Evolutionary conservation across 2,329 filamentous ascomycete genomes (phyloP).

Genomic region (Neurospora sp.): DNA sequence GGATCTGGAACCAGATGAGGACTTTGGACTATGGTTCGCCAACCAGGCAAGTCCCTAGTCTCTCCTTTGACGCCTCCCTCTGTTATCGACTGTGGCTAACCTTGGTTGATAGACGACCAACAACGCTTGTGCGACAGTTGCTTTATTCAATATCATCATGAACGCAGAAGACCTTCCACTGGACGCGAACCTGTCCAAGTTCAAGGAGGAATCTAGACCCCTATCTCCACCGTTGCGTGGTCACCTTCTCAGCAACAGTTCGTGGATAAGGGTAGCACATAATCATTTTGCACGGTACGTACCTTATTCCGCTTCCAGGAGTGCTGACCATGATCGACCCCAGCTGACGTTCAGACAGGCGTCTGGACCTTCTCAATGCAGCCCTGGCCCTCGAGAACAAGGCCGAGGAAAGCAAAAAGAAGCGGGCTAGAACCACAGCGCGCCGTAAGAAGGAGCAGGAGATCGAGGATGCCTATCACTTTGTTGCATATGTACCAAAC

Average conservation of each 20-base stretch:
- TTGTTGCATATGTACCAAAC: slow-evolving; percentile 79
- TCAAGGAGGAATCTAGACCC: slow-evolving; percentile 61
- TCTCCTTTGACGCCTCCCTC: background rate
- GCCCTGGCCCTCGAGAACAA: slow-evolving; percentile 57
- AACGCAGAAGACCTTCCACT: slow-evolving; percentile 61
- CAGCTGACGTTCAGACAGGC: slow-evolving; percentile 30
- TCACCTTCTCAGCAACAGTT: slow-evolving; percentile 62
- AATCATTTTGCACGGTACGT: slow-evolving; percentile 72
- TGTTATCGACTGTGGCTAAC: background rate
- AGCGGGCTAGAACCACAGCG: slow-evolving; percentile 12
- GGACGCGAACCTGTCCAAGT: slow-evolving; percentile 58
- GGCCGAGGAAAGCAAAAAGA: slow-evolving; percentile 30
- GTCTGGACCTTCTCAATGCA: slow-evolving; percentile 65
- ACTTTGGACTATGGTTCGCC: slow-evolving; percentile 70
- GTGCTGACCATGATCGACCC: background rate
- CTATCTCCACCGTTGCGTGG: slow-evolving; percentile 68
- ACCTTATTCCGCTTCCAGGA: slow-evolving; percentile 1
- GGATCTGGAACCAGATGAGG: slow-evolving; percentile 44
- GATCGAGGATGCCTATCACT: slow-evolving; percentile 55
- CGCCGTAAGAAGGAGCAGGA: slow-evolving; percentile 2
- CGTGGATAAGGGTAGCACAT: slow-evolving; percentile 71
- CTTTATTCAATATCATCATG: slow-evolving; percentile 87
- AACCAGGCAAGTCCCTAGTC: slow-evolving; percentile 56
- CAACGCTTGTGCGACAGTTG: slow-evolving; percentile 88
- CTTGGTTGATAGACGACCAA: slow-evolving; percentile 51